Base-by-base conservation (phyloP, 441 rosid species). In the Aleurites moluccanus region DNA sequence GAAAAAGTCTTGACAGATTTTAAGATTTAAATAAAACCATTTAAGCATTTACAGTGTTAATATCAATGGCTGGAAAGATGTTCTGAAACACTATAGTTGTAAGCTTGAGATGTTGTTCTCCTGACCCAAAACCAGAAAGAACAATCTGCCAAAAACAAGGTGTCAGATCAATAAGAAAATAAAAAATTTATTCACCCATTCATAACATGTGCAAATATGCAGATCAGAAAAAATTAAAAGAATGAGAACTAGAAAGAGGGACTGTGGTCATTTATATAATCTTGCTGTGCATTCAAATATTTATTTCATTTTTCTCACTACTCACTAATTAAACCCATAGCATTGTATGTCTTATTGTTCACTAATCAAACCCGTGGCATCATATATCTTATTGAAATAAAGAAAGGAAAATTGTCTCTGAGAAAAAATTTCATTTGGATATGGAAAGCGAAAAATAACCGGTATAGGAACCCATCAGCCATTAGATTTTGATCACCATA, bases 21-120 rank as follows among this genome's bases (percentile, higher is more conserved):
- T 10, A 56, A 62, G 70, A 81, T 44, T 61, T 5, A 11, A 67
- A 45, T 21, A 68, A 53, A 57, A 59, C 38, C 55, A 30, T 53
- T 35, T 18, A 70, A 35, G 27, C 6, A 84, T 97, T 88, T 84
- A 95, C 98, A 9, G 97, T 93, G 83, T 93, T 92, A 49, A 93
- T 76, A 82, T 93, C 99, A 67, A 95, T 92, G 67, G 96, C 80
- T 13, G 99, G 97, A 81, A 95, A 93, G 56, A 96, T 93, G 75
- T 96, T 96, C 88, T 96, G 98, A 82, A 93, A 93, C 97, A 92
- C 88, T 50, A 90, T 83, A 28, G 99, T 88, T 0, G 90, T 86
- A 15, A 95, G 95, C 88, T 85, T 89, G 73, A 93, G 74, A 83
- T 95, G 98, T 78, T 89, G 90, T 78, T 89, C 98, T 65, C 86